phyloP scores from a whole-genome alignment of 257 asterid species.

The Primulina eburnea region DNA sequence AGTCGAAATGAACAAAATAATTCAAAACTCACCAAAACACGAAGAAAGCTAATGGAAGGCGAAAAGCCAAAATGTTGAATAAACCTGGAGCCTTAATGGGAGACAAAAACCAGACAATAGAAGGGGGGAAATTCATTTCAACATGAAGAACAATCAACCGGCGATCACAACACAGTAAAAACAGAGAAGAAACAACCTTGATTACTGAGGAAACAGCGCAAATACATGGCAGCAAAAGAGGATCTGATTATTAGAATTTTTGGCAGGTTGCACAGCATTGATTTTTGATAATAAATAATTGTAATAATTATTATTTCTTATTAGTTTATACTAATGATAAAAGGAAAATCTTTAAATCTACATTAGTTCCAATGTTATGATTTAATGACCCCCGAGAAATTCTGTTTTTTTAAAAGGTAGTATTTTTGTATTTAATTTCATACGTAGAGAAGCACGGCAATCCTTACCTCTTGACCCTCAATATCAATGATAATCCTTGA shows the following conservation, averaged over 20 bases:
- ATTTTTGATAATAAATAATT: too few species aligned
- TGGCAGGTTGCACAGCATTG: too few species aligned
- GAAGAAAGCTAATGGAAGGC: neutral
- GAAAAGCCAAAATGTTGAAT: neutral
- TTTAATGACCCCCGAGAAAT: too few species aligned
- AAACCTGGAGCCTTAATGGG: neutral
- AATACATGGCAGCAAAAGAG: slow-evolving; percentile 38
- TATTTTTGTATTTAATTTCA: too few species aligned
- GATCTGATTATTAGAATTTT: slow-evolving; percentile 30
- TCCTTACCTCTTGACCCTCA: too few species aligned
- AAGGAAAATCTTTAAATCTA: too few species aligned
- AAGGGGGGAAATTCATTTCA: neutral
- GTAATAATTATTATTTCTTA: too few species aligned
- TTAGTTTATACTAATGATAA: too few species aligned
- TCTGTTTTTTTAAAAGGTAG: too few species aligned
- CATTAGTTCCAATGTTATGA: too few species aligned
- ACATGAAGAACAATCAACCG: neutral
- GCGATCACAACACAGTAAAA: neutral
- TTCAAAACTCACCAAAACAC: neutral
- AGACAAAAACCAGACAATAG: neutral
- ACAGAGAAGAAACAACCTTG: neutral
- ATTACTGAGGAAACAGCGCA: neutral
- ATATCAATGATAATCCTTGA: too few species aligned
- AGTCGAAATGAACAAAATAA: neutral
- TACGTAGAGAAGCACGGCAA: too few species aligned